Percentiles rank a stretch among this genome's conserved stretches.
Evolutionary conservation across 176 grass and related monocot genomes (phyloP).

Genomic region (Metroxylon sagu): DNA sequence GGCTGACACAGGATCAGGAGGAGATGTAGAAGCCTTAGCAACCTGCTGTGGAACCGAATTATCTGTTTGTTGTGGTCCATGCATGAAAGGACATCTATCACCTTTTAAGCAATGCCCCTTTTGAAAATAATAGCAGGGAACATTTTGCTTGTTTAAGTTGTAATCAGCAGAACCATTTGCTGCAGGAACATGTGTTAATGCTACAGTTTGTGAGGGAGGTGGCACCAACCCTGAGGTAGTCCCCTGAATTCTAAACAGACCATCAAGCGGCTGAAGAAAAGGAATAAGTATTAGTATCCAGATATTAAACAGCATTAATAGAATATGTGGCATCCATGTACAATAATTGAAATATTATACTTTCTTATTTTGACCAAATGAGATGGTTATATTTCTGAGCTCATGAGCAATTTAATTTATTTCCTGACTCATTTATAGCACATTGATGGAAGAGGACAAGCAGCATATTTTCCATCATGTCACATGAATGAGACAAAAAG

Average conservation of each 20-base stretch:
- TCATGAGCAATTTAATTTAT: not conserved
- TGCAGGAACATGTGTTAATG: slow-evolving; percentile 1
- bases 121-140: slow-evolving; percentile 45
- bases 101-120: slow-evolving; percentile 36
- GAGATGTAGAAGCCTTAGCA: not conserved
- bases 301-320: no score
- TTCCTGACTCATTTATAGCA: no score
- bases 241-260: not conserved
- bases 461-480: not conserved
- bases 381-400: slow-evolving; percentile 15
- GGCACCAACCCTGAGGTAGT: not conserved
- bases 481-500: slow-evolving; percentile 30
- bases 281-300: not conserved
- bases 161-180: slow-evolving; percentile 17
- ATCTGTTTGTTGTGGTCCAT: slow-evolving; percentile 13
- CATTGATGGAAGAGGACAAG: no score
- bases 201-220: no score
- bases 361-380: not conserved
- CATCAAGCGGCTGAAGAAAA: not conserved
- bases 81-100: slow-evolving; percentile 34
- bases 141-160: slow-evolving; percentile 18
- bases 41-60: not conserved
- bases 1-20: no score
- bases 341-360: no score
- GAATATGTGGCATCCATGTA: not conserved